Conservation (phyloP, 345 rosid genomes). For the Eucalyptus marginata region DNA sequence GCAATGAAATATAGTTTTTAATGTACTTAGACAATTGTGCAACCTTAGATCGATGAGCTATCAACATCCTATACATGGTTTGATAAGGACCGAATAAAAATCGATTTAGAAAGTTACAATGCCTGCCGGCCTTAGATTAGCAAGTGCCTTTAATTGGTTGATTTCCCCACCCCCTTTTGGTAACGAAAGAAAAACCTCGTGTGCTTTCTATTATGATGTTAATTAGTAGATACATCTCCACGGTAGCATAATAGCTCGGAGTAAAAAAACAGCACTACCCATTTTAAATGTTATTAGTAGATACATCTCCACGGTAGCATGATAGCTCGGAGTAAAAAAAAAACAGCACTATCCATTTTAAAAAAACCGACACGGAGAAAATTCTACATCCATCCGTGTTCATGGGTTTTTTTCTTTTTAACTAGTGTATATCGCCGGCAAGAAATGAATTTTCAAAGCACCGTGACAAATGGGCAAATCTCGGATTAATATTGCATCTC, state of each 20-base stretch:
- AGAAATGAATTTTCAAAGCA: background rate
- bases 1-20: background rate
- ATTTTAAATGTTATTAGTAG: background rate
- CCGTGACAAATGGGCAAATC: background rate
- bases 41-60: background rate
- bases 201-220: background rate
- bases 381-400: background rate
- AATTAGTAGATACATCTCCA: background rate
- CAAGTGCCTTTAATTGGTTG: background rate
- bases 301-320: background rate
- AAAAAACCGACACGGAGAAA: rapidly evolving
- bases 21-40: background rate
- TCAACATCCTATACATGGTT: background rate
- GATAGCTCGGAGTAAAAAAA: background rate
- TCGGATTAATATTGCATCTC: rapidly evolving
- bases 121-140: background rate
- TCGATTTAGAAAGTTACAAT: background rate
- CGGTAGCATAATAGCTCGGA: background rate
- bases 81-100: background rate
- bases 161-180: background rate
- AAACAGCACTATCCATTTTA: too few relatives aligned
- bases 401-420: background rate
- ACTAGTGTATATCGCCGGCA: background rate
- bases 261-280: background rate
- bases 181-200: background rate